These are phyloP conservation scores for Poa pratensis DNA, from an alignment of 176 grass and related monocot species.

Conservation along the genomic window DNA sequence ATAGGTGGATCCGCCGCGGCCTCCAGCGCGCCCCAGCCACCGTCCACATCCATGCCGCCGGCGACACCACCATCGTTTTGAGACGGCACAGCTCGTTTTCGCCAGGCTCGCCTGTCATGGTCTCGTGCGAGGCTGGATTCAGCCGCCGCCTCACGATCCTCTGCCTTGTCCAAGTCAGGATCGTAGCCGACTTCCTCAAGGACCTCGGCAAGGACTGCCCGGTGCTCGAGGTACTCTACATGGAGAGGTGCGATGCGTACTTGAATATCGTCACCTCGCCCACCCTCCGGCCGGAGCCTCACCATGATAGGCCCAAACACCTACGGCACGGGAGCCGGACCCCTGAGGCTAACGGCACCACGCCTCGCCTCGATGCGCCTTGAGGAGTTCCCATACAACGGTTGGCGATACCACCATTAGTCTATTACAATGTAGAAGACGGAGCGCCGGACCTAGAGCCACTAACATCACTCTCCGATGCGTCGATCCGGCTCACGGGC, in stretches of 20 bases:
- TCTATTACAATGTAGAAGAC: no score
- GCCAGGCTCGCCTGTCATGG: no score
- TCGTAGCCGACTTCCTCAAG: background rate
- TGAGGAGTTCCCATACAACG: no score
- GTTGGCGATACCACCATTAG: no score
- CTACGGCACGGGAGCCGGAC: no score
- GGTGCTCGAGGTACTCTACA: background rate
- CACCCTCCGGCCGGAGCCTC: background rate
- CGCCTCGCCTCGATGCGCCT: background rate
- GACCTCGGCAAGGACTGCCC: background rate
- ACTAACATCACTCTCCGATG: no score
- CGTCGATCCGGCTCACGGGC: no score
- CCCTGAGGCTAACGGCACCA: background rate
- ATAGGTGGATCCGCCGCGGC: slow-evolving; percentile 19
- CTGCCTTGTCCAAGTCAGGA: background rate
- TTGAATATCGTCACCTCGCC: background rate
- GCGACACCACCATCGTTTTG: background rate
- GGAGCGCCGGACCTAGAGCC: no score
- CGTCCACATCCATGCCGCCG: background rate
- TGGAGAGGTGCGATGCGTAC: background rate
- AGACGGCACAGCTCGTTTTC: background rate
- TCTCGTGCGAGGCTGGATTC: background rate
- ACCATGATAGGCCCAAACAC: background rate
- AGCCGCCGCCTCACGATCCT: background rate
- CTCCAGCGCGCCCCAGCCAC: background rate